These are phyloP conservation scores for Zygoascus bituminiphila DNA, from an alignment of 805 yeast species.

Conservation along the genomic window DNA sequence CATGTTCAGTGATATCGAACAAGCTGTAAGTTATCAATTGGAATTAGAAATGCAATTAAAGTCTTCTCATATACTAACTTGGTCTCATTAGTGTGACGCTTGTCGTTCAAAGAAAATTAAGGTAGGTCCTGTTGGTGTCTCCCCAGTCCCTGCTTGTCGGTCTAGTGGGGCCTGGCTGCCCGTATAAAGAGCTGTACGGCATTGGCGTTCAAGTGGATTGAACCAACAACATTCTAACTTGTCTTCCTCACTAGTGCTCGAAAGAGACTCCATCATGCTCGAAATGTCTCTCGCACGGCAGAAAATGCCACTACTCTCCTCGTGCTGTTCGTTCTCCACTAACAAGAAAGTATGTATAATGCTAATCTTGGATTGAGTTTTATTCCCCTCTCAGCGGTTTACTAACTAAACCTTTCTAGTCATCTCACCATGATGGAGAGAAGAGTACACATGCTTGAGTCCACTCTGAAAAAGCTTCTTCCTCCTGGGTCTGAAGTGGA, in stretches of 20 bases:
- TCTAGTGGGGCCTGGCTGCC: too few species aligned
- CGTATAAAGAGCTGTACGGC: too few species aligned
- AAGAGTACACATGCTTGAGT: constrained; percentile 41
- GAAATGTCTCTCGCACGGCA: constrained; percentile 61
- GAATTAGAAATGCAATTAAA: too few species aligned
- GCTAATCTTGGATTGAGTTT: background rate
- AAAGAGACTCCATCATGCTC: constrained; percentile 70
- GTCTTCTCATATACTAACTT: too few species aligned
- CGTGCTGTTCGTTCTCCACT: constrained; percentile 69
- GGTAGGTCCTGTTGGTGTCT: constrained; percentile 13
- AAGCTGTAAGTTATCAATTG: constrained; percentile 25
- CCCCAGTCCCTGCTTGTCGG: too few species aligned
- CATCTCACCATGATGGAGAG: constrained; percentile 71
- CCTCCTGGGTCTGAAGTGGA: constrained; percentile 35
- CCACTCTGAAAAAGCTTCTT: constrained; percentile 34
- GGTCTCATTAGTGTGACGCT: constrained; percentile 60
- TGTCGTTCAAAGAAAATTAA: constrained; percentile 73
- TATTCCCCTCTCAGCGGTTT: too few species aligned
- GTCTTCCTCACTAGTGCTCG: constrained; percentile 40
- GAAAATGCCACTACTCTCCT: constrained; percentile 77
- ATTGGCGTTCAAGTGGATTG: too few species aligned
- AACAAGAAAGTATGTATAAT: constrained; percentile 46
- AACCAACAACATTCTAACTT: background rate
- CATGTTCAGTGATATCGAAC: constrained; percentile 20
- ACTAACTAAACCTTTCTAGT: too few species aligned